phyloP scores from a whole-genome alignment of 805 yeast genomes.

The Starmerella etchellsii region DNA sequence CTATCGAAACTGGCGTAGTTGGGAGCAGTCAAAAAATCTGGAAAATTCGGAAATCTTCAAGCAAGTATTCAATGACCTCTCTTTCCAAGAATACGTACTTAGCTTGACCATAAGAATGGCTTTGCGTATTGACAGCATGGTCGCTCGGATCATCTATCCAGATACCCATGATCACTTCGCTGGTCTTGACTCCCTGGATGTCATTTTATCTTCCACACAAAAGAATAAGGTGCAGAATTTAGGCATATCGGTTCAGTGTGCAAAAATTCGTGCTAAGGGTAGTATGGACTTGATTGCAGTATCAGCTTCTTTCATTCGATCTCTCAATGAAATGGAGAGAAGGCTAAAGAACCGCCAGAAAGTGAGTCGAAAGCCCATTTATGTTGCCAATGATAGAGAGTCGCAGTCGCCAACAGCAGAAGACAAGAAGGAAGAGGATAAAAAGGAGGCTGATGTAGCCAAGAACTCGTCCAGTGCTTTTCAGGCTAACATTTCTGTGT shows the following conservation, averaged over 20 bases:
- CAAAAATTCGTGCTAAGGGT: slow-evolving; percentile 17
- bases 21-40: slow-evolving; percentile 46
- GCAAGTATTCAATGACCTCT: slow-evolving; percentile 12
- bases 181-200: slow-evolving; percentile 7
- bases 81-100: slow-evolving; percentile 13
- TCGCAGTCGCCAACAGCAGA: too few species aligned
- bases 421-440: background rate
- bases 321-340: background rate
- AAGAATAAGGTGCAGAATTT: slow-evolving; percentile 14
- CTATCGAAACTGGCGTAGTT: slow-evolving; percentile 73
- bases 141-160: slow-evolving; percentile 11
- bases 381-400: too few species aligned
- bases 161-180: slow-evolving; percentile 14
- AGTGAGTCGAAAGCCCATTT: background rate
- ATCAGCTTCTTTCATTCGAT: slow-evolving; percentile 5
- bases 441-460: background rate
- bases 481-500: slow-evolving; percentile 13
- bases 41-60: slow-evolving; percentile 21
- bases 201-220: slow-evolving; percentile 8
- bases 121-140: slow-evolving; percentile 11
- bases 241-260: slow-evolving; percentile 16
- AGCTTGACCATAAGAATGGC: slow-evolving; percentile 8
- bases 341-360: background rate
- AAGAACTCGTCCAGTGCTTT: slow-evolving; percentile 1
- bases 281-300: slow-evolving; percentile 19